Conservation (phyloP, 441 rosid species). For the Geranium incanum region DNA sequence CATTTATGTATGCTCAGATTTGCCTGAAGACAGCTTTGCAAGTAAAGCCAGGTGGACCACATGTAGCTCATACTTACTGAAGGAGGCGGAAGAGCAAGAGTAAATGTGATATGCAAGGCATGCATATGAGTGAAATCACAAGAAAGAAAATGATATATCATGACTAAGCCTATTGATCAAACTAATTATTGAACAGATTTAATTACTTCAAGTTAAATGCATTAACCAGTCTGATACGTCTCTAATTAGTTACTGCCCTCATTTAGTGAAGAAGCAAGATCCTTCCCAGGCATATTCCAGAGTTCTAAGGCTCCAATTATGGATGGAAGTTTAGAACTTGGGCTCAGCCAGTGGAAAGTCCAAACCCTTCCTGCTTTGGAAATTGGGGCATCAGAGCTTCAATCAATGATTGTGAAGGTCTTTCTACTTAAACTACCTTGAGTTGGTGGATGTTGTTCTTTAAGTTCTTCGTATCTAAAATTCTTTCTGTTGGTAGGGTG, state of each 20-base stretch:
- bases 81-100: not conserved
- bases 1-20: not conserved
- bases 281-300: slow-evolving; percentile 47
- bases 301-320: slow-evolving; percentile 30
- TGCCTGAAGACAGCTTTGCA: not conserved
- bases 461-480: slow-evolving; percentile 13
- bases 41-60: not conserved
- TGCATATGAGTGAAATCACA: not conserved
- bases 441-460: not conserved
- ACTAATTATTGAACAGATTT: not conserved
- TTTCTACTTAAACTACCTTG: slow-evolving; percentile 3
- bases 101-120: not conserved
- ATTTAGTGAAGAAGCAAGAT: slow-evolving; percentile 59
- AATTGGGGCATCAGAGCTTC: slow-evolving; percentile 49
- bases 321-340: slow-evolving; percentile 54
- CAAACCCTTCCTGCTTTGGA: slow-evolving; percentile 53
- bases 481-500: slow-evolving; percentile 42
- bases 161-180: not conserved
- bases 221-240: not conserved
- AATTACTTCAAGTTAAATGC: not conserved
- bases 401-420: slow-evolving; percentile 69
- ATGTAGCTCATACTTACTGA: not conserved
- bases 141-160: not conserved
- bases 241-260: slow-evolving; percentile 20
- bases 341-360: slow-evolving; percentile 59